Conservation (phyloP, 352 stramenopile genomes). For the Phytophthora capsici region DNA sequence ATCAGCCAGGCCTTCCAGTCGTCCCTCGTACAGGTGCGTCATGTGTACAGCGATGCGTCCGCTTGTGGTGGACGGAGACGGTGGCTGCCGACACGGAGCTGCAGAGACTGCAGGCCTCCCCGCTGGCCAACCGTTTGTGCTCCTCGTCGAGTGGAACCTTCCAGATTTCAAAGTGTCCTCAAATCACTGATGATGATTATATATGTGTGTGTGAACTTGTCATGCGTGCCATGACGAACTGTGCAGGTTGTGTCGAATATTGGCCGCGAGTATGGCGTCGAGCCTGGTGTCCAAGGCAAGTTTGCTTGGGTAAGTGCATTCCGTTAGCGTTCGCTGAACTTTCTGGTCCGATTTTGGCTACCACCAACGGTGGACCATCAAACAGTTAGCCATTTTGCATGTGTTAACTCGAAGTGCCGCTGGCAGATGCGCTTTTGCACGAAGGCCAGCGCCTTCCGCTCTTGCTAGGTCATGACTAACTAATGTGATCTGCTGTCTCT, state of each 20-base stretch:
- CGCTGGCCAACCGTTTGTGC: constrained; percentile 8
- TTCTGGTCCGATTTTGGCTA: constrained; percentile 30
- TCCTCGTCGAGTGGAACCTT: constrained; percentile 18
- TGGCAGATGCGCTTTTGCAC: constrained; percentile 1
- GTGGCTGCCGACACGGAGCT: neutral
- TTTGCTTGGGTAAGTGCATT: constrained; percentile 37
- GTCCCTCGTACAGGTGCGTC: constrained; percentile 42
- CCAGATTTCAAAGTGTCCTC: constrained; percentile 25
- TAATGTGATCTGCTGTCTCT: constrained; percentile 43
- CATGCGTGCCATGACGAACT: constrained; percentile 21
- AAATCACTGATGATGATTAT: constrained; percentile 40
- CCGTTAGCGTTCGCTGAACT: constrained; percentile 26
- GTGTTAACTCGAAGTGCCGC: constrained; percentile 22
- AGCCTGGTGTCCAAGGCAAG: constrained; percentile 23
- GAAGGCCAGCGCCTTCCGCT: constrained; percentile 9
- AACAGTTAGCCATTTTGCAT: constrained; percentile 43
- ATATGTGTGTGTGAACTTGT: constrained; percentile 25
- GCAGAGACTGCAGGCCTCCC: too few species aligned
- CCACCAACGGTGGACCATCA: constrained; percentile 35
- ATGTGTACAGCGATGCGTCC: neutral
- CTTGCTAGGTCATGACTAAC: constrained; percentile 32
- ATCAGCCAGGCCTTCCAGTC: constrained; percentile 49
- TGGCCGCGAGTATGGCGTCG: constrained; percentile 43
- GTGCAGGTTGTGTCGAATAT: constrained; percentile 48
- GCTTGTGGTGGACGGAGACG: neutral